Conservation (phyloP, 169 alveolate genomes). For the Eimeria tenella region DNA sequence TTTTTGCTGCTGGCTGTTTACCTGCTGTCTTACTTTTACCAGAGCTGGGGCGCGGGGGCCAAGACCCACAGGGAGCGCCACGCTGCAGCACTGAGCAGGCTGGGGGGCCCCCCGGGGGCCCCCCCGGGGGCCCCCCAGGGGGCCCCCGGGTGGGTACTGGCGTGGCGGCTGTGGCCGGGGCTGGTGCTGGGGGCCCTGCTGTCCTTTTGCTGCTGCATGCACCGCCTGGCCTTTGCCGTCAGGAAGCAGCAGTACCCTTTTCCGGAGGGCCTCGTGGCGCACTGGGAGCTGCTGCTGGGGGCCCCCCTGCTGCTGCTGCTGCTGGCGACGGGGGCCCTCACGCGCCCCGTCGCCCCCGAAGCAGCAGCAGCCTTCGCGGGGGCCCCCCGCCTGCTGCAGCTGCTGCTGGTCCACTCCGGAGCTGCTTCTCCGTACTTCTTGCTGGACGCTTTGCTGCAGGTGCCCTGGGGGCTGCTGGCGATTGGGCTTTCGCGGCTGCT, state of each 20-base stretch:
- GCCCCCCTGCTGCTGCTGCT: background rate
- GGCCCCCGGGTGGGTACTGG: background rate
- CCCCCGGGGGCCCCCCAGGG: background rate
- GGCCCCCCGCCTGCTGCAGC: background rate
- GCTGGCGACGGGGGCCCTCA: background rate
- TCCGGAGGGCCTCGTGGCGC: background rate
- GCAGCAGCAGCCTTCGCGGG: background rate
- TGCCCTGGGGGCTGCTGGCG: background rate
- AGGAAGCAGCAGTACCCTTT: background rate
- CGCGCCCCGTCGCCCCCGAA: background rate
- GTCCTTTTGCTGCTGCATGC: background rate
- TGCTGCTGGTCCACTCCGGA: background rate
- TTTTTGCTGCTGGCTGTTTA: background rate
- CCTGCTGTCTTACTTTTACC: background rate
- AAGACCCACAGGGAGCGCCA: background rate
- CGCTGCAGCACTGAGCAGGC: background rate
- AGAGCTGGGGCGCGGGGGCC: background rate
- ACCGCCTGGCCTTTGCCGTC: background rate
- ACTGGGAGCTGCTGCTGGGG: background rate
- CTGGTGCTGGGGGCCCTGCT: background rate
- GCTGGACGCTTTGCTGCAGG: background rate
- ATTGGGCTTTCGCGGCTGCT: background rate
- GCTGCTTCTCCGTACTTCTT: background rate
- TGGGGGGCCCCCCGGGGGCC: background rate
- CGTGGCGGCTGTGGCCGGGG: background rate